Evolutionary conservation across 805 yeast species (phyloP), one percentile per base, ranked within the genome.

Genomic region (Wickerhamomyces rabaulensis): DNA sequence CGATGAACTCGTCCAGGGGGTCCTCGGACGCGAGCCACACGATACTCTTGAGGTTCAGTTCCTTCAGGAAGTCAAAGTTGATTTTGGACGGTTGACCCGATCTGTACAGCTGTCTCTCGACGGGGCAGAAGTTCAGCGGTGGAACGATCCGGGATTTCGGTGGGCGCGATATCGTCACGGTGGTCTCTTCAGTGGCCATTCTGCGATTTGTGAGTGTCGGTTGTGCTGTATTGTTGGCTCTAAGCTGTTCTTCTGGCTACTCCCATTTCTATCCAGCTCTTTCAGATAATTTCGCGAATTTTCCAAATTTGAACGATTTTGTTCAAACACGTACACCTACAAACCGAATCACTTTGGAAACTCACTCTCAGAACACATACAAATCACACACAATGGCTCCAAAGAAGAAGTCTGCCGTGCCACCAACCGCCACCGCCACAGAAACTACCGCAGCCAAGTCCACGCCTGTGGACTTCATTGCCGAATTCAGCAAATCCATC

Each of bases 21-120:
- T 92, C 99, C 61, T 92, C 99, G 33, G 86, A 84, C 1, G 97
- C 96, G 40, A 94, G 73, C 99, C 99, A 92, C 6, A 94, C 78
- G 29, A 94, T 85, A 5, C 95, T 85, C 46, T 80, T 81, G 44
- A 92, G 71, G 47, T 84, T 74, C 50, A 92, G 71, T 53, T 86
- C 84, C 49, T 81, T 74, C 29, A 94, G 66, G 61, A 92, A 94
- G 42, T 92, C 84, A 66, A 91, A 91, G 64, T 90, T 94, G 47
- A 92, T 83, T n/a, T 90, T 84, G 13, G 95, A 82, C 15, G 99
- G 99, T 64, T 90, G 97, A 0, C 98, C 98, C 13, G 94, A 83
- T 35, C 99, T 71, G 65, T 91, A 92, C 40, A 92, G 69, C 52
- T 84, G 81, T 42, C 83, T 75, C 61, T 94, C 98, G 13, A 94